Conservation (phyloP, 2,329 filamentous ascomycete species). For the Grosmannia serpens region DNA sequence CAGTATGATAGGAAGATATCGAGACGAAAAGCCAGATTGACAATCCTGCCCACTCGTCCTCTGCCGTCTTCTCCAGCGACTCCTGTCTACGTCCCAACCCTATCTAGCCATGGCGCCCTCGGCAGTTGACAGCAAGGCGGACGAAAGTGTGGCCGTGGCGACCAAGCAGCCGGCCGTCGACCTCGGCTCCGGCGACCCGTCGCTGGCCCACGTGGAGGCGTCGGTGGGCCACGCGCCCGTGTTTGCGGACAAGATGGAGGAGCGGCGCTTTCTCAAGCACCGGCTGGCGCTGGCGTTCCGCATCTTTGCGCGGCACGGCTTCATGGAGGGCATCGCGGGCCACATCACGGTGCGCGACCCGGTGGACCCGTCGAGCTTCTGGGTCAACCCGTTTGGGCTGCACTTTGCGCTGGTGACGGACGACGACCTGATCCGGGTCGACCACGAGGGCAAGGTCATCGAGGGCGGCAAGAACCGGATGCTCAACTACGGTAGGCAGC, state of each 20-base stretch:
- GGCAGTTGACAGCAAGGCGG: not conserved
- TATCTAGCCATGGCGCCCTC: constrained; percentile 7
- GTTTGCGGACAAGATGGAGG: constrained; percentile 19
- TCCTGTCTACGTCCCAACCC: no score
- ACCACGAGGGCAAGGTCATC: constrained; percentile 46
- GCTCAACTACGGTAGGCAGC: constrained; percentile 19
- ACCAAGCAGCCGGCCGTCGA: not conserved
- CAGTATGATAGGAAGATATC: not conserved
- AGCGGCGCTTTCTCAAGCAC: constrained; percentile 40
- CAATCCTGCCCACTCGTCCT: not conserved
- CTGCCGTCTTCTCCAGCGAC: not conserved
- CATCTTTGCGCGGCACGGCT: constrained; percentile 43
- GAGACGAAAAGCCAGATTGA: not conserved
- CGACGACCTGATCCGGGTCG: constrained; percentile 52
- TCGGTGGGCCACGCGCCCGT: constrained; percentile 8
- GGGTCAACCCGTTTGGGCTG: constrained; percentile 54
- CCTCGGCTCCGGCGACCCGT: constrained; percentile 11
- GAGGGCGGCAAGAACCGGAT: constrained; percentile 35
- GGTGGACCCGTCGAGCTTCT: constrained; percentile 46
- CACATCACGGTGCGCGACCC: constrained; percentile 52
- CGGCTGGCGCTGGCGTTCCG: constrained; percentile 42
- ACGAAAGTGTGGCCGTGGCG: not conserved
- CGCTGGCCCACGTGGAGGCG: constrained; percentile 7
- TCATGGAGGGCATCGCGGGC: constrained; percentile 50
- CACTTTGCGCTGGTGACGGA: constrained; percentile 50